Evolutionary conservation across 2,329 filamentous ascomycete genomes (phyloP), one percentile per base, ranked within the genome.

Genomic region (Thielaviopsis punctulata): DNA sequence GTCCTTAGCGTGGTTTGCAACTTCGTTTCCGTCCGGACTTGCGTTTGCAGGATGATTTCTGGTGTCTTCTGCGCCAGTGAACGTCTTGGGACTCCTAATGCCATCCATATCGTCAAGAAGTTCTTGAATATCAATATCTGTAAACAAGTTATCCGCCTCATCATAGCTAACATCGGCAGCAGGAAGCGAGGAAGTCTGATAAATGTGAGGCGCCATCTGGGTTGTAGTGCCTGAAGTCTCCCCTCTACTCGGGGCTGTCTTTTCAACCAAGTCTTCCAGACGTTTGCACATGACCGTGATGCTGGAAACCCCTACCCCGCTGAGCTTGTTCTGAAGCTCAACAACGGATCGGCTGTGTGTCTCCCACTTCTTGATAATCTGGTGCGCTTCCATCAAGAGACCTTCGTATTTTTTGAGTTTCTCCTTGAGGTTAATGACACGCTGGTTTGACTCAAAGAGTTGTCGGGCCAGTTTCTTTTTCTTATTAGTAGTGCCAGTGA

Each of bases 381-480:
- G 27, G 2, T 51, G 45, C 10, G 53, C 45, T 8, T 56, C 50
- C 8, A 50, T 43, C 13, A 51, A 44, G 7, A 47, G 21, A 36
- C 27, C 15, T 43, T 57, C 56, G 23, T 53, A 52, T 13, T 49
- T 53, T 18, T 55, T 53, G 15, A 57, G 41, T 18, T 53, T 56
- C 1, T 48, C 33, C 45, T 53, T 52, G 15, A 57, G 49, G 44
- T 56, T 55, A 33, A 53, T 48, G n/a, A 57, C 52, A 23, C 56
- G 45, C 45, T 56, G 56, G 39, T 57, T 55, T 18, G 56, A 53
- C 21, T 56, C 45, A 19, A 45, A 15, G 5, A 56, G 47, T 15
- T 55, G 22, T 13, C 22, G 25, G 8, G 18, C 12, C 8, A 54
- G 25, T 22, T 43, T 50, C 22, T 22, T 24, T 19, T 25, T 39